Percentiles rank a stretch among this genome's conserved stretches.
Conservation (phyloP, 148 eudicot species). For the Fallopia convolvulus region DNA sequence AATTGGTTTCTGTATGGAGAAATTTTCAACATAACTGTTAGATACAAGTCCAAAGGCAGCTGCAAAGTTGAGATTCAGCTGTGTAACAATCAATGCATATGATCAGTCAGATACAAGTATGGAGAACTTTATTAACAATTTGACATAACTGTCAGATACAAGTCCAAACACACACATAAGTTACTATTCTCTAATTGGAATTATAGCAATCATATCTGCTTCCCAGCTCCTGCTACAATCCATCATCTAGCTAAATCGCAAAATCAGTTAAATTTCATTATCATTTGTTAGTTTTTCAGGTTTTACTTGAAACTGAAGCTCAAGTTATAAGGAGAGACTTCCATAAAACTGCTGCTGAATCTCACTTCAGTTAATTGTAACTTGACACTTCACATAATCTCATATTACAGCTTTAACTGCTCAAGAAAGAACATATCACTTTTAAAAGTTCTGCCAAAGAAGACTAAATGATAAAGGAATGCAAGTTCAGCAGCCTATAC, state of each 20-base stretch:
- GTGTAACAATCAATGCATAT: not conserved
- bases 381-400: not conserved
- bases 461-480: not conserved
- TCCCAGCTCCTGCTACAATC: not conserved
- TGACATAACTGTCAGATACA: no score
- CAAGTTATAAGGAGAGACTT: not conserved
- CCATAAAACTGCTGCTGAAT: not conserved
- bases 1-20: slow-evolving; percentile 59
- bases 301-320: not conserved
- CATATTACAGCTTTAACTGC: not conserved
- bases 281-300: not conserved
- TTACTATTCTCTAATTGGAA: not conserved
- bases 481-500: not conserved
- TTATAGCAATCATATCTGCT: not conserved
- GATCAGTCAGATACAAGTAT: no score
- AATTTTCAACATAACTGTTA: not conserved
- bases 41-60: slow-evolving; percentile 1
- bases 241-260: not conserved
- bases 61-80: not conserved
- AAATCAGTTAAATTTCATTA: not conserved
- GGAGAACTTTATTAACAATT: no score
- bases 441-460: not conserved
- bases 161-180: not conserved
- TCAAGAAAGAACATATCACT: not conserved
- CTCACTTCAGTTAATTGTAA: not conserved